Evolutionary conservation across 1,139 yeast genomes (phyloP).

Genomic region (Starmera stellimalicola): DNA sequence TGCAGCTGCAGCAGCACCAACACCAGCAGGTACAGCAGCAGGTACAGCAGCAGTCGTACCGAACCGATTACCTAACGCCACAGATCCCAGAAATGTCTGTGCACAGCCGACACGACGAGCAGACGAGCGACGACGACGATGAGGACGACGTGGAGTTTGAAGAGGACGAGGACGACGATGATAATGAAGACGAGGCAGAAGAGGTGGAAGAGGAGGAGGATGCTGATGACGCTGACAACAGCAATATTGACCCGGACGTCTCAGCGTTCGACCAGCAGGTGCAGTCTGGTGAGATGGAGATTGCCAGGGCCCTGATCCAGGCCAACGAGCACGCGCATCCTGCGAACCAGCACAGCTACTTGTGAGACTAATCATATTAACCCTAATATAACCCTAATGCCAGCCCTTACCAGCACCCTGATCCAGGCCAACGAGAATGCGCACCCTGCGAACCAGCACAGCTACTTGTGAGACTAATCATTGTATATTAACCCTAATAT

Average conservation of each 20-base stretch:
- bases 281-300: conserved; percentile 45
- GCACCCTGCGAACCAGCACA: no score
- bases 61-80: neutral
- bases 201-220: conserved; percentile 1
- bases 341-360: no score
- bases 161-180: neutral
- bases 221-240: conserved; percentile 5
- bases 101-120: neutral
- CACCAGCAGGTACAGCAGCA: conserved; percentile 12
- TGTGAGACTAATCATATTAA: no score
- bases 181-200: neutral
- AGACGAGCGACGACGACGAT: conserved; percentile 1
- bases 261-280: conserved; percentile 40
- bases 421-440: conserved; percentile 43
- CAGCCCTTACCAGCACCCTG: conserved; percentile 57
- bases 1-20: conserved; percentile 45
- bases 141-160: conserved; percentile 2
- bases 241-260: conserved; percentile 46
- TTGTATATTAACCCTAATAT: no score
- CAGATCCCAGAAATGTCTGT: neutral
- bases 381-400: no score
- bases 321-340: conserved; percentile 32
- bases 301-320: conserved; percentile 57
- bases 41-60: neutral
- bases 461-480: no score